Conservation (phyloP, 169 alveolate genomes). For the Perkinsus olseni region DNA sequence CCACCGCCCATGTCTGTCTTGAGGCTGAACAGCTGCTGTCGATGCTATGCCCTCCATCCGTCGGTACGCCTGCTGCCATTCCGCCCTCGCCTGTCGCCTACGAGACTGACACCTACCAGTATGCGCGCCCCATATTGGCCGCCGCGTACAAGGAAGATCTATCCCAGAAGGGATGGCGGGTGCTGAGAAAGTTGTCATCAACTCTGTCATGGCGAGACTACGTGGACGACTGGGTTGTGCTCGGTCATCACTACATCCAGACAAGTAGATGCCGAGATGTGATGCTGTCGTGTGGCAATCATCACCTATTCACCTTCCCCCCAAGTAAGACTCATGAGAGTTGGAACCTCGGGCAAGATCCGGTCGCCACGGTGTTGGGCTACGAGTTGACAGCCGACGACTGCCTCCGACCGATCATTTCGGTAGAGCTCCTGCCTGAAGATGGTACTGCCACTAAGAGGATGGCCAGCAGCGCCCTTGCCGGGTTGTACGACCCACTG, state of each 20-base stretch:
- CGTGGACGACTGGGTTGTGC: neutral
- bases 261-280: neutral
- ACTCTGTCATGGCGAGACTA: neutral
- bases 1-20: neutral
- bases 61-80: neutral
- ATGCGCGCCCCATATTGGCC: neutral
- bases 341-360: neutral
- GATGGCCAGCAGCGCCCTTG: neutral
- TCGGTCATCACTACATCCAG: neutral
- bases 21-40: neutral
- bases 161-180: no score
- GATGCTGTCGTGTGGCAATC: neutral
- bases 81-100: neutral
- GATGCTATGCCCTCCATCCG: neutral
- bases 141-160: neutral
- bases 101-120: neutral
- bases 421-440: neutral
- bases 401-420: neutral
- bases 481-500: neutral
- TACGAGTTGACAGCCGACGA: neutral
- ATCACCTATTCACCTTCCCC: neutral
- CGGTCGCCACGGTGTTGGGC: neutral
- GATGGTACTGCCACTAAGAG: neutral
- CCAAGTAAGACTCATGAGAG: neutral
- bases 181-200: neutral